Base-by-base conservation (phyloP, 2,329 filamentous ascomycete genomes). In the Nemania sp. region DNA sequence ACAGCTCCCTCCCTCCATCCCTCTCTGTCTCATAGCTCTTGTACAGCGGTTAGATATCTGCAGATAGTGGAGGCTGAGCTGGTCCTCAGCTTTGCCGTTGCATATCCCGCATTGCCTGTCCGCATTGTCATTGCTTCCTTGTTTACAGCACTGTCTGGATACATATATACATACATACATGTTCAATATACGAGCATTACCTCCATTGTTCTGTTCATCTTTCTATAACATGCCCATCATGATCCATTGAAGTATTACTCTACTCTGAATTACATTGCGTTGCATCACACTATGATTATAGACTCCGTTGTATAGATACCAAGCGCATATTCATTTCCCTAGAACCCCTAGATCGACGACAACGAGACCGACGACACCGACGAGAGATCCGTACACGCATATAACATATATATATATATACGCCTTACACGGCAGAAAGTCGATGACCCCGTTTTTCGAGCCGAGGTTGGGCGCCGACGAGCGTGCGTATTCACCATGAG, bases 401-500 rank as follows among this genome's bases (percentile, higher is more conserved):
- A n/a, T 5, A 43, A 55, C 18, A 55, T n/a, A 24, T 20, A n/a
- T 32, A 53, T 15, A n/a, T 15, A 62, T 24, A 55, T 27, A 54
- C 27, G 8, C n/a, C 2, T 18, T 5, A 20, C 29, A n/a, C 45
- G 20, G 18, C 24, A 41, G 24, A 47, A 32, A 26, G 26, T 52
- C 43, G 61, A 68, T 35, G 57, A 45, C 47, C 35, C 29, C n/a
- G 59, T 63, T 41, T 49, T 53, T 27, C 47, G 27, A 59, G 51
- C n/a, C 32, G 22, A 29, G 20, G 18, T 64, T 32, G 59, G 24
- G 20, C 64, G 51, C 64, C 64, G 7, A 53, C 51, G 66, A 57
- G 56, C 54, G 60, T 49, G 60, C 53, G 20, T 35, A 22, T 55
- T 29, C 41, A 57, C 47, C 51, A 72, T 72, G 70, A 72, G 62